Percentiles rank a stretch among this genome's conserved stretches.
Conservation (phyloP, 2,329 filamentous ascomycete genomes). For the Leptographium galeiforme region DNA sequence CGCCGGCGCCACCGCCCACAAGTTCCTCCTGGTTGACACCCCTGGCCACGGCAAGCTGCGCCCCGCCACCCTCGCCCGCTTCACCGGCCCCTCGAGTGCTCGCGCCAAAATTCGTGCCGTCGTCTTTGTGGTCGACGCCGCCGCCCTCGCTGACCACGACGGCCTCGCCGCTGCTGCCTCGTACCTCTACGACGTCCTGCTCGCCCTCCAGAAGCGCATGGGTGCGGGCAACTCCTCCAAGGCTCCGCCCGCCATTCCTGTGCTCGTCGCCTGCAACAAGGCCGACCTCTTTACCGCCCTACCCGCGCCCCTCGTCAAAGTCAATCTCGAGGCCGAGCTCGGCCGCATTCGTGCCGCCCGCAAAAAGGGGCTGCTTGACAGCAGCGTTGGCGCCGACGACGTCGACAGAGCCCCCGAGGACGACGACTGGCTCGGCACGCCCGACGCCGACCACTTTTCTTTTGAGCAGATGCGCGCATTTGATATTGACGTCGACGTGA, state of each 20-base stretch:
- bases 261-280: constrained; percentile 89
- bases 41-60: constrained; percentile 94
- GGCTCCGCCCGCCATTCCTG: constrained; percentile 46
- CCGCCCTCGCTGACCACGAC: constrained; percentile 44
- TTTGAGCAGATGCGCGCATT: constrained; percentile 78
- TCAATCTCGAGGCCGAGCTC: constrained; percentile 67
- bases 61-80: constrained; percentile 44
- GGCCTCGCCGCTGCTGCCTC: constrained; percentile 59
- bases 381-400: constrained; percentile 56
- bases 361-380: constrained; percentile 71
- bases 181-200: constrained; percentile 82
- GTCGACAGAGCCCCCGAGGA: constrained; percentile 38
- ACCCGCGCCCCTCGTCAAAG: constrained; percentile 62
- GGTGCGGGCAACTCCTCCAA: constrained; percentile 27
- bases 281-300: constrained; percentile 88
- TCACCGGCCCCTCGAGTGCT: constrained; percentile 18
- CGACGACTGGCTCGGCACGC: constrained; percentile 75
- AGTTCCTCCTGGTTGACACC: constrained; percentile 72
- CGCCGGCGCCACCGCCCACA: constrained; percentile 42
- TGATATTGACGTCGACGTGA: constrained; percentile 62
- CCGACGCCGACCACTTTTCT: constrained; percentile 61
- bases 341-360: constrained; percentile 62
- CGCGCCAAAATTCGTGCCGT: constrained; percentile 49
- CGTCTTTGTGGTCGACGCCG: constrained; percentile 81
- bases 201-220: constrained; percentile 60